A percentile compares a stretch with the other conserved stretches of the same genome.
phyloP scores from a whole-genome alignment of 768 basidiomycete species.

The Pulveroboletus sp. region DNA sequence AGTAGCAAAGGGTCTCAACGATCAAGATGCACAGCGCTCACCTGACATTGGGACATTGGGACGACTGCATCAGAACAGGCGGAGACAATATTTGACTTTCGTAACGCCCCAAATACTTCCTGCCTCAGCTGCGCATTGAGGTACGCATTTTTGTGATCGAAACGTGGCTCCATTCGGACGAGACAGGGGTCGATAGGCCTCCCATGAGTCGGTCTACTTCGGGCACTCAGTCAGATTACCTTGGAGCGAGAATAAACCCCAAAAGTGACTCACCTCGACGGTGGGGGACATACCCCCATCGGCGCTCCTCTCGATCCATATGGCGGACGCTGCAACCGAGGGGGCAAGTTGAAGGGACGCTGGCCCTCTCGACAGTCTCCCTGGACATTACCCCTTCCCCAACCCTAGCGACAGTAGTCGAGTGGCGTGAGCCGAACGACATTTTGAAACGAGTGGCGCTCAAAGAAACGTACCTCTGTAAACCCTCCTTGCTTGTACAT shows the following conservation, averaged over 20 bases:
- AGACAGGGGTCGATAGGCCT: constrained; percentile 1
- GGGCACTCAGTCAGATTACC: too few species aligned
- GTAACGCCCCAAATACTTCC: not conserved
- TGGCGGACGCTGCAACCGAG: constrained; percentile 14
- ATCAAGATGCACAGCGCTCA: not conserved
- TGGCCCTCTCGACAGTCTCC: not conserved
- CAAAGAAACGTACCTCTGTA: constrained; percentile 2
- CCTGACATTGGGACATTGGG: not conserved
- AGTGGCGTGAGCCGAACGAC: not conserved
- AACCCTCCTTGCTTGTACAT: too few species aligned
- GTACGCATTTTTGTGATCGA: not conserved
- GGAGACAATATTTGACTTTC: not conserved
- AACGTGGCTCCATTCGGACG: not conserved
- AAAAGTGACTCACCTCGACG: constrained; percentile 5
- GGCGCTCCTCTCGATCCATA: not conserved
- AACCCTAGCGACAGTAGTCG: not conserved
- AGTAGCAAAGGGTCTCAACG: not conserved
- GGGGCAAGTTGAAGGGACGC: not conserved
- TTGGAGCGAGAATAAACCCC: too few species aligned
- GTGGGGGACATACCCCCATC: not conserved
- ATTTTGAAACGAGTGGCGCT: too few species aligned
- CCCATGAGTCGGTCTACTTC: too few species aligned
- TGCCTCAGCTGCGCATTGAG: constrained; percentile 6
- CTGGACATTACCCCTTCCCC: not conserved
- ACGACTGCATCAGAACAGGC: not conserved